Evolutionary conservation across 140 eudicot species (phyloP).

Genomic region (Flaveria floridana): DNA sequence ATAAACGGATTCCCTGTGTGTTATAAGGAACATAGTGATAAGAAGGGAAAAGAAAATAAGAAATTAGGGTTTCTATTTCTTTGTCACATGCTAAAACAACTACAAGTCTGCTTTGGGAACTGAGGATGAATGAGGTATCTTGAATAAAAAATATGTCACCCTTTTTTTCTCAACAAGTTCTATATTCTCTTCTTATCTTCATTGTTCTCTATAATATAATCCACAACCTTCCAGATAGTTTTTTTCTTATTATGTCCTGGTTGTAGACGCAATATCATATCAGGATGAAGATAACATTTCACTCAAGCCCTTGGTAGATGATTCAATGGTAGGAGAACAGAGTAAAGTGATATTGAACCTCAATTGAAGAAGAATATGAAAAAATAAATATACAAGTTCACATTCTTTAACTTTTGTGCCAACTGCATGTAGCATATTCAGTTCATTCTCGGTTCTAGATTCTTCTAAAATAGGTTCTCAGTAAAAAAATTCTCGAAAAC

Average conservation of each 20-base stretch:
- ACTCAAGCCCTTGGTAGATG: background rate
- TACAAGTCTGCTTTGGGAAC: background rate
- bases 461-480: background rate
- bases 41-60: background rate
- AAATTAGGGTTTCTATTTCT: background rate
- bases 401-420: background rate
- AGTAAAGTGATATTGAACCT: background rate
- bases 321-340: background rate
- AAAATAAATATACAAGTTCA: background rate
- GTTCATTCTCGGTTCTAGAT: background rate
- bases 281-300: background rate
- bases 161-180: too few species aligned
- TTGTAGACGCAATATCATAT: background rate
- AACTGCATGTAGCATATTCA: background rate
- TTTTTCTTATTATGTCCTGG: too few species aligned
- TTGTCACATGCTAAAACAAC: background rate
- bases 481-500: background rate
- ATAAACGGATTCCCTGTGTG: constrained; percentile 31
- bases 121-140: background rate
- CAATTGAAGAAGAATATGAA: background rate
- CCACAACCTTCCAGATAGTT: too few species aligned
- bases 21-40: constrained; percentile 21
- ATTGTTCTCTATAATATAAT: too few species aligned
- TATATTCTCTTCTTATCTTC: too few species aligned
- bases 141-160: background rate